phyloP scores from a whole-genome alignment of 2,329 filamentous ascomycete genomes.

The Coniella vitis region DNA sequence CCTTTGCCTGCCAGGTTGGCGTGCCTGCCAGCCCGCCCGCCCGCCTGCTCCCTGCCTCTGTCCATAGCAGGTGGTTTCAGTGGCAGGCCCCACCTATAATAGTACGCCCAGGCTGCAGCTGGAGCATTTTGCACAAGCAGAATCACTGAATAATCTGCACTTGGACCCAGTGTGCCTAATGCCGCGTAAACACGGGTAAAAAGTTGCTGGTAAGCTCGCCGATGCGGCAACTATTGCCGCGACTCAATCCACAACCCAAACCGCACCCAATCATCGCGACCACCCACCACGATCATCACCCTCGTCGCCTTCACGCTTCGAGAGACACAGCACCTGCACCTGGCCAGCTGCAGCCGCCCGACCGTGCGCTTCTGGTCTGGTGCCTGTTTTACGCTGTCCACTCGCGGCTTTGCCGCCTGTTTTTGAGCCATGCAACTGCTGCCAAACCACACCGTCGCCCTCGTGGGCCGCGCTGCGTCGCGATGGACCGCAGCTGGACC shows the following conservation, averaged over 20 bases:
- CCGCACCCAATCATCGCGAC: not conserved
- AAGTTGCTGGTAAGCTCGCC: not conserved
- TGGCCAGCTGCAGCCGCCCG: not conserved
- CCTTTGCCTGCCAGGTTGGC: not conserved
- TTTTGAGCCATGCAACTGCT: slow-evolving; percentile 12
- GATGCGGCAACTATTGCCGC: not conserved
- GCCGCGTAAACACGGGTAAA: not conserved
- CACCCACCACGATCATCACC: no score
- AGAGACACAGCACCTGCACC: no score
- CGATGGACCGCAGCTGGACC: slow-evolving; percentile 1
- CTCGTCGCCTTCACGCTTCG: no score
- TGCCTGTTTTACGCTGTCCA: not conserved
- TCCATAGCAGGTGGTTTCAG: no score
- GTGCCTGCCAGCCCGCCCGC: no score
- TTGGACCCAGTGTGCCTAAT: not conserved
- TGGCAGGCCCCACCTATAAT: not conserved
- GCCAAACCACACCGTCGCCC: slow-evolving; percentile 6
- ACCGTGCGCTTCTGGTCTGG: not conserved
- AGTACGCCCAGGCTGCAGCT: not conserved
- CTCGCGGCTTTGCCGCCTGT: not conserved
- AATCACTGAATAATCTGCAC: not conserved
- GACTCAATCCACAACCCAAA: not conserved
- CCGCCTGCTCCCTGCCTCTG: not conserved
- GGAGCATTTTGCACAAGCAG: not conserved
- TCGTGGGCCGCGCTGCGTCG: slow-evolving; percentile 13